Conservation (phyloP, 2,329 filamentous ascomycete genomes). For the Xylaria sp. region DNA sequence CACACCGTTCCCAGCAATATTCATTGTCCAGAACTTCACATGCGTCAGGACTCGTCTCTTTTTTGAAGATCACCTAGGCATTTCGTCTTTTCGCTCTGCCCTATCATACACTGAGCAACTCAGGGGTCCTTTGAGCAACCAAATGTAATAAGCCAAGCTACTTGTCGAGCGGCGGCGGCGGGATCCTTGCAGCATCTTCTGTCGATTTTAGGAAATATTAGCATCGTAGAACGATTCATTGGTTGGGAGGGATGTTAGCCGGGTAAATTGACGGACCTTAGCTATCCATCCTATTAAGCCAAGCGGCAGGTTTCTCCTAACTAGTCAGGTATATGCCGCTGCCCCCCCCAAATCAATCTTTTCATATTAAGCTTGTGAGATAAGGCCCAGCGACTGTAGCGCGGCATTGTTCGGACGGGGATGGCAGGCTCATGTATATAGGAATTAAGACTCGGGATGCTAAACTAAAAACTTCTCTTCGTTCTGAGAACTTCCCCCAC, state of each 20-base stretch:
- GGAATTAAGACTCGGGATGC: constrained; percentile 5
- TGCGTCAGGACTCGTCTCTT: not conserved
- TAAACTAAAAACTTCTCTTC: not conserved
- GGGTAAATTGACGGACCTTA: constrained; percentile 15
- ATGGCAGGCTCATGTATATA: constrained; percentile 15
- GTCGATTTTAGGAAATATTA: not conserved
- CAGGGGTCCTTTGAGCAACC: too few species aligned
- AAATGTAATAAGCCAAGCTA: too few species aligned
- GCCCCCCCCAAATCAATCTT: constrained; percentile 7
- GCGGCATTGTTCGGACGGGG: constrained; percentile 11
- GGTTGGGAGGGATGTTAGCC: constrained; percentile 10
- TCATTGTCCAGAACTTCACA: not conserved
- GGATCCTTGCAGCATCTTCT: not conserved
- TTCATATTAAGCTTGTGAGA: constrained; percentile 12
- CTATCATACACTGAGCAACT: too few species aligned
- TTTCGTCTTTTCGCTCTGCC: not conserved
- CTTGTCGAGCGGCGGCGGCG: too few species aligned
- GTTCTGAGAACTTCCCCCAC: constrained; percentile 1
- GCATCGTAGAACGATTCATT: not conserved
- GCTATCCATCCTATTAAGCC: constrained; percentile 2
- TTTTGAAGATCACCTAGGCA: not conserved
- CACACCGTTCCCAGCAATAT: not conserved
- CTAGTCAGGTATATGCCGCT: constrained; percentile 1
- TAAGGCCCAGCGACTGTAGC: not conserved
- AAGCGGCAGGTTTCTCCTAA: not conserved